Conservation (phyloP, 345 rosid species). For the Citrus inodora region DNA sequence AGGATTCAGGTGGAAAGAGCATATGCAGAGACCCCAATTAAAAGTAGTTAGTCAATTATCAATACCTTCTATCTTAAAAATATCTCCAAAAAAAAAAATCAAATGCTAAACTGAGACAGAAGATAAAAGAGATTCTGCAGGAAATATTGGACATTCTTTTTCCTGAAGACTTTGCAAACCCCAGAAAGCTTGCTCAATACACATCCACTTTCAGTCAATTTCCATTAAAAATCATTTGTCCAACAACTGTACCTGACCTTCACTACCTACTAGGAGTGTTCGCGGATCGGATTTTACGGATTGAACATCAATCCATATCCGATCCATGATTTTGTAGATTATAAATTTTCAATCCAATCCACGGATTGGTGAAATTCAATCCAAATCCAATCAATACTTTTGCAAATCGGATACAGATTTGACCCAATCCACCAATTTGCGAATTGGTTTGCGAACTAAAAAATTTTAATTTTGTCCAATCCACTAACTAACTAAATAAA, state of each 20-base stretch:
- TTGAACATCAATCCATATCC: no score
- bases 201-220: background rate
- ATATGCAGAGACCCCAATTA: background rate
- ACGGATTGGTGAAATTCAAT: no score
- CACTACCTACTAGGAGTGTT: background rate
- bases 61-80: background rate
- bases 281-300: no score
- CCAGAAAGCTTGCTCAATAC: background rate
- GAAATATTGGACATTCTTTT: background rate
- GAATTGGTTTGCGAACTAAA: no score
- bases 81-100: background rate
- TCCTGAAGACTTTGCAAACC: no score
- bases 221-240: background rate
- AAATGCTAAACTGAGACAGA: background rate
- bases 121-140: background rate
- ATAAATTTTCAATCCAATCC: no score
- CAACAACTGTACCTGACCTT: background rate
- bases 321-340: no score
- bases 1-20: background rate
- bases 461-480: no score
- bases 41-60: background rate
- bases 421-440: no score
- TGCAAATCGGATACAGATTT: no score
- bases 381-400: no score
- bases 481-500: no score